phyloP scores from a whole-genome alignment of 2,329 filamentous ascomycete species.

The Aspergillus vadensis region DNA sequence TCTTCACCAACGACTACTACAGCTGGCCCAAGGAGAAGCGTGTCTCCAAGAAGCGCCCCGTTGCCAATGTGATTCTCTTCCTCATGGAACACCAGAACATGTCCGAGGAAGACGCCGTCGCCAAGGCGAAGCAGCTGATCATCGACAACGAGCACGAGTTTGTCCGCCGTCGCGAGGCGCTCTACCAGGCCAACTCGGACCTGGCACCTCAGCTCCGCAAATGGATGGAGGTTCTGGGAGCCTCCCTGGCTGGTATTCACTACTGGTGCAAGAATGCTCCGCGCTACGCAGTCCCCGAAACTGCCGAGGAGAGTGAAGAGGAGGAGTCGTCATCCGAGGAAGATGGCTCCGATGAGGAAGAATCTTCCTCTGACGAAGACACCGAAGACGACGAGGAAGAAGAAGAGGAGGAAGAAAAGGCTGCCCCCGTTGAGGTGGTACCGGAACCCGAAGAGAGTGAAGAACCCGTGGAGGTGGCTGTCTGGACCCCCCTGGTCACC shows the following conservation, averaged over 20 bases:
- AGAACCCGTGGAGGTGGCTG: not conserved
- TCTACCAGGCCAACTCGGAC: conserved; percentile 13
- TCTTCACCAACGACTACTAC: conserved; percentile 21
- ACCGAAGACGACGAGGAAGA: conserved; percentile 6
- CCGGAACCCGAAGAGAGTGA: conserved; percentile 1
- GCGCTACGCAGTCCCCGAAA: conserved; percentile 9
- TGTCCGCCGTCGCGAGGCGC: conserved; percentile 9
- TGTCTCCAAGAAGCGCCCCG: conserved; percentile 8
- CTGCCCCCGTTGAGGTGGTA: not conserved
- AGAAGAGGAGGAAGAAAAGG: not conserved
- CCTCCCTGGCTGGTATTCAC: conserved; percentile 13
- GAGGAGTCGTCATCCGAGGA: not conserved
- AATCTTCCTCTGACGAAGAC: not conserved
- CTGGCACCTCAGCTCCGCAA: conserved; percentile 11
- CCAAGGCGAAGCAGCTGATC: conserved; percentile 15
- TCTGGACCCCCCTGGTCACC: conserved; percentile 8
- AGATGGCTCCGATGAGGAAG: not conserved
- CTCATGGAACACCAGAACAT: conserved; percentile 16
- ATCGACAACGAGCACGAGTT: conserved; percentile 17
- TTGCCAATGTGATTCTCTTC: conserved; percentile 17
- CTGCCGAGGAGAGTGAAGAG: conserved; percentile 8
- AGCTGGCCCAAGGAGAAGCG: conserved; percentile 19
- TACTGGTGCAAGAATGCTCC: conserved; percentile 17
- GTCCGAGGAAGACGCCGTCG: conserved; percentile 12
- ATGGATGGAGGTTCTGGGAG: conserved; percentile 18